These are phyloP conservation scores for Coriolopsis trogii DNA, from an alignment of 1,284 basidiomycete genomes.

Conservation along the genomic window DNA sequence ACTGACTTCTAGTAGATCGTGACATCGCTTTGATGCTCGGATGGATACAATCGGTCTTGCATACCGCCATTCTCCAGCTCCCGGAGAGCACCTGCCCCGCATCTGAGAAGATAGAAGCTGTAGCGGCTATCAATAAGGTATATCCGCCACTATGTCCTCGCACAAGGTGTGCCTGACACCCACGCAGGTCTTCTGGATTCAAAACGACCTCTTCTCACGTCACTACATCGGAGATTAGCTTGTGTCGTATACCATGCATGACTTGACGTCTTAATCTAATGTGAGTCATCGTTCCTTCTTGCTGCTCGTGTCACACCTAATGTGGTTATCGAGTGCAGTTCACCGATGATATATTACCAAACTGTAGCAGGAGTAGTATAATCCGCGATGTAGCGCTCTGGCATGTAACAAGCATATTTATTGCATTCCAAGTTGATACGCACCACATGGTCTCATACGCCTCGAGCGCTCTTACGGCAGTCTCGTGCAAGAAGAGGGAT, in stretches of 20 bases:
- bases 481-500: too few species aligned
- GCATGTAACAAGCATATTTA: background rate
- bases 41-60: constrained; percentile 37
- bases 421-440: background rate
- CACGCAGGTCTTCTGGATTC: constrained; percentile 46
- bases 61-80: constrained; percentile 35
- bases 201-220: constrained; percentile 51
- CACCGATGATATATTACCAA: background rate
- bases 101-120: constrained; percentile 42
- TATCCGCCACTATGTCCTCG: background rate
- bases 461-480: too few species aligned
- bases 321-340: too few species aligned
- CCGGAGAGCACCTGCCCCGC: constrained; percentile 30
- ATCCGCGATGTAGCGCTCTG: background rate
- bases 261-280: background rate
- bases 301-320: background rate
- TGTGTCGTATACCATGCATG: background rate
- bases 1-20: too few species aligned
- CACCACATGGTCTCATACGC: too few species aligned
- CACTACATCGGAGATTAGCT: constrained; percentile 41
- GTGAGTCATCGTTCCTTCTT: background rate
- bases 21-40: constrained; percentile 39
- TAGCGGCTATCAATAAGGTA: constrained; percentile 48
- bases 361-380: background rate
- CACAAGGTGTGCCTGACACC: background rate